Evolutionary conservation across 2,329 filamentous ascomycete species (phyloP).

Genomic region (Beauveria scarabaeidicola): DNA sequence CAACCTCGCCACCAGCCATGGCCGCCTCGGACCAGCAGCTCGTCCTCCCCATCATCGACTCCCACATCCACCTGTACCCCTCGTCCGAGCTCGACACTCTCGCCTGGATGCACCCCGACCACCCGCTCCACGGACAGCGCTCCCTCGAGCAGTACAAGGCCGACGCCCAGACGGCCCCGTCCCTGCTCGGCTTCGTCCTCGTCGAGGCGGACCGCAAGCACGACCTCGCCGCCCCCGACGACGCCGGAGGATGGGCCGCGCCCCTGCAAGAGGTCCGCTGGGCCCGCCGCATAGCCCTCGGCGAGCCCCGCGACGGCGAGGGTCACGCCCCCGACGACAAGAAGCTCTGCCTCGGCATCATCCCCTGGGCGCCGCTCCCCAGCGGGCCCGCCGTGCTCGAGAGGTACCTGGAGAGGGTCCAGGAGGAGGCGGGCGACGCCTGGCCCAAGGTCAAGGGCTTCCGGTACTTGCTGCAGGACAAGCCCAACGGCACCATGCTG

Average conservation of each 20-base stretch:
- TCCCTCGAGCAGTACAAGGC: constrained; percentile 55
- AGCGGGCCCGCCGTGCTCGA: constrained; percentile 51
- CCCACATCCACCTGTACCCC: constrained; percentile 86
- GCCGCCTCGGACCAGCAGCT: constrained; percentile 14
- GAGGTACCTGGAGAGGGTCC: constrained; percentile 55
- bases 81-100: constrained; percentile 56
- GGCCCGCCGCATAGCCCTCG: constrained; percentile 56
- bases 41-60: constrained; percentile 64
- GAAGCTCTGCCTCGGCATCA: constrained; percentile 55
- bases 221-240: constrained; percentile 39
- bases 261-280: constrained; percentile 67
- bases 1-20: neutral
- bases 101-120: constrained; percentile 56
- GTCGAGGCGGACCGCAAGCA: constrained; percentile 73
- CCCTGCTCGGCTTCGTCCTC: constrained; percentile 65
- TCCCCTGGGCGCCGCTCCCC: constrained; percentile 81
- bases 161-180: constrained; percentile 32
- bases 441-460: constrained; percentile 70
- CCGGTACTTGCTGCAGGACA: constrained; percentile 74
- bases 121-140: constrained; percentile 54
- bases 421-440: constrained; percentile 52
- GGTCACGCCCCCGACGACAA: constrained; percentile 41
- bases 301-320: constrained; percentile 46
- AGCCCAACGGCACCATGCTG: constrained; percentile 58
- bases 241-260: constrained; percentile 56